Conservation (phyloP, 1,284 basidiomycete genomes). For the Stygiomarasmius scandens region DNA sequence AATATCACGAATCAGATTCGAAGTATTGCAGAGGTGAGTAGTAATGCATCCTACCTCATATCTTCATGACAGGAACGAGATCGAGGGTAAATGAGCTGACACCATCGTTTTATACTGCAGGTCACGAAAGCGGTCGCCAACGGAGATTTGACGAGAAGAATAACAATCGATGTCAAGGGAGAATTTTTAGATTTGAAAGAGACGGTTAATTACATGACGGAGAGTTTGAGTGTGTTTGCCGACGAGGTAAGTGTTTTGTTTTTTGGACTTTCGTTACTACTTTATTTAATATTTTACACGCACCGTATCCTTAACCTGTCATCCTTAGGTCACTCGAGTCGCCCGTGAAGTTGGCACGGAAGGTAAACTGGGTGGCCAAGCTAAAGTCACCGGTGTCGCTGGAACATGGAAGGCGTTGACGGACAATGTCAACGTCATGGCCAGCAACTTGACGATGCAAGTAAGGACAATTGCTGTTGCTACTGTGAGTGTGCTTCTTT, state of each 20-base stretch:
- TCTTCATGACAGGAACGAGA: no score
- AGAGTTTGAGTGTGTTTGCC: conserved; percentile 84
- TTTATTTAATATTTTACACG: not conserved
- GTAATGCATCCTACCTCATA: not conserved
- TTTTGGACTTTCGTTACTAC: no score
- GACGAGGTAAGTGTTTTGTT: conserved; percentile 47
- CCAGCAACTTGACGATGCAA: conserved; percentile 60
- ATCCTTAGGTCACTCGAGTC: conserved; percentile 65
- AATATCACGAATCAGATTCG: conserved; percentile 93
- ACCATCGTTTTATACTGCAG: no score
- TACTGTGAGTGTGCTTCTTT: conserved; percentile 52
- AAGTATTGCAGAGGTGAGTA: conserved; percentile 73
- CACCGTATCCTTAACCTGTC: not conserved
- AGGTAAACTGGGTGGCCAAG: conserved; percentile 86
- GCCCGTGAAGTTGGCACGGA: conserved; percentile 88
- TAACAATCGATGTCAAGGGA: conserved; percentile 38
- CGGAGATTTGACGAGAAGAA: conserved; percentile 45
- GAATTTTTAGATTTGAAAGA: conserved; percentile 88
- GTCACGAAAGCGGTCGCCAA: no score
- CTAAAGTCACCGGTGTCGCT: conserved; percentile 87
- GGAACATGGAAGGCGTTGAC: conserved; percentile 99
- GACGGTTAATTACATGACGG: conserved; percentile 92
- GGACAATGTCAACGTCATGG: conserved; percentile 93
- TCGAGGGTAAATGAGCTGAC: no score
- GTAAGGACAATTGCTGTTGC: conserved; percentile 82